These are phyloP conservation scores for Gymnopus androsaceus DNA, from an alignment of 1,284 basidiomycete species.

Conservation along the genomic window DNA sequence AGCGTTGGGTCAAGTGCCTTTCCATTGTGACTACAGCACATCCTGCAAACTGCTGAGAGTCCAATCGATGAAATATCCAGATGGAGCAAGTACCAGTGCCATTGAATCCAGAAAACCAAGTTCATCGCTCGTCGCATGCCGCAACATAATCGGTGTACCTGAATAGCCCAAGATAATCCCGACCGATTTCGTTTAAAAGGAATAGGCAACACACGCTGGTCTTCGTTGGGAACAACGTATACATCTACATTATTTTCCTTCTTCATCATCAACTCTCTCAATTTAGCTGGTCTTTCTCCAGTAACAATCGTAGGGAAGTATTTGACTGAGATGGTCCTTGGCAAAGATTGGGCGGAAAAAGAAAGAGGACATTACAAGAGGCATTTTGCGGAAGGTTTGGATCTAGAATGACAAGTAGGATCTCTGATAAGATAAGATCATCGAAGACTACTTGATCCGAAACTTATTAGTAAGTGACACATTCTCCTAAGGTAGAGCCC, in stretches of 20 bases:
- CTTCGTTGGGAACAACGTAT: conserved; percentile 83
- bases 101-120: conserved; percentile 89
- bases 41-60: conserved; percentile 44
- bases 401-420: too few species aligned
- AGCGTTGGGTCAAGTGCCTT: conserved; percentile 79
- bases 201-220: conserved; percentile 87
- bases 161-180: conserved; percentile 4
- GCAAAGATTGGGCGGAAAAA: too few species aligned
- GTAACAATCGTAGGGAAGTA: too few species aligned
- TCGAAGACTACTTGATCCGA: too few species aligned
- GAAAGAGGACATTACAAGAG: too few species aligned
- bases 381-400: too few species aligned
- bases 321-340: too few species aligned
- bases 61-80: background rate
- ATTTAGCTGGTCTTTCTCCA: conserved; percentile 54
- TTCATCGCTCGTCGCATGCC: conserved; percentile 80
- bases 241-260: conserved; percentile 62
- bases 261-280: conserved; percentile 69
- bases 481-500: too few species aligned
- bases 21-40: conserved; percentile 79
- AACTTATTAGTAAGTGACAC: too few species aligned
- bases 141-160: conserved; percentile 83
- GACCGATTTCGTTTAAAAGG: too few species aligned
- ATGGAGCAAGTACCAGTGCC: conserved; percentile 79
- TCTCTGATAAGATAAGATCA: too few species aligned